Base-by-base conservation (phyloP, 2,329 filamentous ascomycete genomes). In the Parascedosporium putredinis region DNA sequence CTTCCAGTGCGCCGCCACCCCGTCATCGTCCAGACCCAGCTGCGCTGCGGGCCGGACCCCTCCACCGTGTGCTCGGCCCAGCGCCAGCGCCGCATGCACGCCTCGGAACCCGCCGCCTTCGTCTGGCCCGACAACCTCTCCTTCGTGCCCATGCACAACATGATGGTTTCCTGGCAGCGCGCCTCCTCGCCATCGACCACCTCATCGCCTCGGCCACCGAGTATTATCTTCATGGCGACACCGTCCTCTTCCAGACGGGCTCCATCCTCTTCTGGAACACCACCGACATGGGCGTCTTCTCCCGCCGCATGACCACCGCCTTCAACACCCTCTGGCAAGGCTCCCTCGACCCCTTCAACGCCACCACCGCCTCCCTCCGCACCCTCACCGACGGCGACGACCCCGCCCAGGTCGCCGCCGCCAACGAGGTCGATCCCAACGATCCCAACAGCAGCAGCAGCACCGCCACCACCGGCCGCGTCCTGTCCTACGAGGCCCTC, bases 281-380 rank as follows among this genome's bases (percentile, higher is more conserved):
- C 7, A 24, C 24, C 31, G 22, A 33, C 25, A 22, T 40, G 25
- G 12, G 12, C 5, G 12, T 48, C 46, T 48, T 48, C 16, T 48
- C 46, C 7, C 22, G 20, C 9, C 46, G 46, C 29, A 25, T 48
- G 29, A 48, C 46, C 23, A 48, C 46, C 7, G 46, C 46, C 23
- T 36, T 38, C 46, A 48, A 48, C 18, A 48, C 46, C 8, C 14
- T 34, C 12, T 48, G 46, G 46, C 25, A 48, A 24, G 16, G 29
- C 3, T n/a, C 46, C 5, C 46, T 48, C 23, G 46, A 48, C 31
- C 31, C 46, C 8, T 38, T 40, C 31, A 36, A 48, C 31, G 22
- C 23, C 29, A 48, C 46, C 9, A 48, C 16, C n/a, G 23, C 31
- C 27, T n/a, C 46, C 31, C 25, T 29, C 25, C n/a, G 25, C n/a